These are phyloP conservation scores for Solanum medicagineum DNA, from an alignment of 257 asterid genomes.

Conservation along the genomic window DNA sequence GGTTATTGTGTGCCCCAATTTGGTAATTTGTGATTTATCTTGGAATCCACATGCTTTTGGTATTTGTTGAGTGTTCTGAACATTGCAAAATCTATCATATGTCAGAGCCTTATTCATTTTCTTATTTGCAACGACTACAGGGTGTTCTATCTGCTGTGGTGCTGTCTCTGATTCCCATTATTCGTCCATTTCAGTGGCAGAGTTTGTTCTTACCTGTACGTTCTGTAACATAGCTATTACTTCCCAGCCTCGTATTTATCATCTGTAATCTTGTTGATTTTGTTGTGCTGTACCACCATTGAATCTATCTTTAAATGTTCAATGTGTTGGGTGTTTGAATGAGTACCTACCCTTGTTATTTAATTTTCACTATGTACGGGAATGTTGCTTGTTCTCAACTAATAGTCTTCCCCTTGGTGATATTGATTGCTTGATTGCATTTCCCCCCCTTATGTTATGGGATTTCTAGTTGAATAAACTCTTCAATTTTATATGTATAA, in stretches of 20 bases:
- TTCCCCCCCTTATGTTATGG: neutral
- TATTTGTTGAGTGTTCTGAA: neutral
- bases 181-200: slow-evolving; percentile 98
- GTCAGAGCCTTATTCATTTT: neutral
- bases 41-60: neutral
- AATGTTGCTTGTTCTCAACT: neutral
- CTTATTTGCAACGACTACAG: slow-evolving; percentile 23
- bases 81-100: neutral
- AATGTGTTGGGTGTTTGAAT: neutral
- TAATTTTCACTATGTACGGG: neutral
- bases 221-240: slow-evolving; percentile 9
- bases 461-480: neutral
- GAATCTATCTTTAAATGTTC: neutral
- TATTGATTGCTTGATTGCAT: neutral
- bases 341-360: neutral
- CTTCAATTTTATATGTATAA: neutral
- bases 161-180: slow-evolving; percentile 71
- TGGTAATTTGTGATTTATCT: slow-evolving; percentile 31
- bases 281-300: neutral
- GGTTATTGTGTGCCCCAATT: slow-evolving; percentile 71
- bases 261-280: neutral
- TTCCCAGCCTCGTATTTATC: neutral
- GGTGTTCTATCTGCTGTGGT: slow-evolving; percentile 82
- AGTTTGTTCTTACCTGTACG: slow-evolving; percentile 94
- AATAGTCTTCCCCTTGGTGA: neutral